Evolutionary conservation across 2,329 filamentous ascomycete genomes (phyloP).

Genomic region (Alternaria metachromatica): DNA sequence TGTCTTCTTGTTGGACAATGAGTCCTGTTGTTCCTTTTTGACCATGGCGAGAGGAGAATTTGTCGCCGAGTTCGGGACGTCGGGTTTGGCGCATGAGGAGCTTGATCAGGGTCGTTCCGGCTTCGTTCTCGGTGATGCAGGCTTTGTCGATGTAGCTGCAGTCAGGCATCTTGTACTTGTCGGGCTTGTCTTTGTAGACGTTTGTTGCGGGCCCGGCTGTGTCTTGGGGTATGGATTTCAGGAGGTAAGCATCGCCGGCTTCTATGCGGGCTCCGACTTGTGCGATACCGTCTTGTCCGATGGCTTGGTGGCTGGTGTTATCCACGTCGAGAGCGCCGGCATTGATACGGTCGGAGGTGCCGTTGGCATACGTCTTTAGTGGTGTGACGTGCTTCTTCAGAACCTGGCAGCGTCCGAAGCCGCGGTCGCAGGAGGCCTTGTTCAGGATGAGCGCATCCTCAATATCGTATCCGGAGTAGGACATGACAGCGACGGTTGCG

Average conservation of each 20-base stretch:
- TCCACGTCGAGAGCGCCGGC: conserved; percentile 53
- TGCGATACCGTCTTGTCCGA: conserved; percentile 88
- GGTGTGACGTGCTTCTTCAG: conserved; percentile 91
- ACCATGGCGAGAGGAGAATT: conserved; percentile 97
- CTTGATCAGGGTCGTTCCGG: conserved; percentile 86
- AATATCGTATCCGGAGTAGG: conserved; percentile 98
- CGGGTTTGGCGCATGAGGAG: conserved; percentile 96
- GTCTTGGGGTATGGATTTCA: conserved; percentile 86
- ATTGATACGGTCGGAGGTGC: conserved; percentile 65
- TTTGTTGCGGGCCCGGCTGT: conserved; percentile 72
- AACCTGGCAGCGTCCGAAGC: conserved; percentile 97
- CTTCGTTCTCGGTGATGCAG: conserved; percentile 86
- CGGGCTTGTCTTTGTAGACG: conserved; percentile 69
- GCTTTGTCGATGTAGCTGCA: conserved; percentile 95
- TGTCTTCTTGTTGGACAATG: conserved; percentile 94
- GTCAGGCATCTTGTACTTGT: conserved; percentile 84
- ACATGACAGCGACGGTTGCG: conserved; percentile 98
- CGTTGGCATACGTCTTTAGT: conserved; percentile 88
- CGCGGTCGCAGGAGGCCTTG: conserved; percentile 92
- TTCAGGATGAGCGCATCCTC: conserved; percentile 97
- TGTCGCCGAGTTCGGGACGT: conserved; percentile 93
- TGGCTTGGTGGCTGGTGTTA: conserved; percentile 66
- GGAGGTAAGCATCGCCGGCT: conserved; percentile 83
- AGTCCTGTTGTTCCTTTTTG: conserved; percentile 98
- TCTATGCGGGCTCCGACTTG: conserved; percentile 82